A percentile compares a stretch with the other conserved stretches of the same genome.
phyloP scores from a whole-genome alignment of 108 stramenopile genomes.

The Skeletonema menzelii region DNA sequence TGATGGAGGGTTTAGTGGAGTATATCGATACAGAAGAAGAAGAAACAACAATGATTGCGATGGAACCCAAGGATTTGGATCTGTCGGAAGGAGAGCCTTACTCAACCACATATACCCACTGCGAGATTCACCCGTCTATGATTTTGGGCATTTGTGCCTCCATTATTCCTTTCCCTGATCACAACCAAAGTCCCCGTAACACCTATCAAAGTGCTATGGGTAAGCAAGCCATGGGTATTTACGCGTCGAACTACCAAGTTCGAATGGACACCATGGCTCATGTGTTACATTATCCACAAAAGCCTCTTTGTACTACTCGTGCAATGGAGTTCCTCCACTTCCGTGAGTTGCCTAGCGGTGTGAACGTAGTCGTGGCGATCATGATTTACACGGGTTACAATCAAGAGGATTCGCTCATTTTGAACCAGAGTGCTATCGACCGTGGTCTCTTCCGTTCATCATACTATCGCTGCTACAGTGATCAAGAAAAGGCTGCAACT shows the following conservation, averaged over 20 bases:
- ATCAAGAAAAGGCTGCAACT: conserved; percentile 87
- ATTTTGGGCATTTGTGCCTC: conserved; percentile 94
- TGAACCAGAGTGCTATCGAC: conserved; percentile 98
- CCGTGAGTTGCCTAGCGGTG: conserved; percentile 97
- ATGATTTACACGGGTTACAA: conserved; percentile 99
- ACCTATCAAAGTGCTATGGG: conserved; percentile 91
- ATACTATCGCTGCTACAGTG: conserved; percentile 93
- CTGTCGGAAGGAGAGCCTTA: conserved; percentile 80
- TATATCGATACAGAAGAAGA: conserved; percentile 99
- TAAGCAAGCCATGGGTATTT: conserved; percentile 98
- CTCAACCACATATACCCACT: conserved; percentile 97
- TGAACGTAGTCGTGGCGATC: conserved; percentile 96
- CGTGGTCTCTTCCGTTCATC: conserved; percentile 97
- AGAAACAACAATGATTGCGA: conserved; percentile 98
- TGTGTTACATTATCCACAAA: conserved; percentile 98
- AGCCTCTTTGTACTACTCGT: conserved; percentile 96
- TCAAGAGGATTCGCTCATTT: conserved; percentile 98
- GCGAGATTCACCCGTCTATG: conserved; percentile 99
- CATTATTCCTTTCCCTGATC: conserved; percentile 99
- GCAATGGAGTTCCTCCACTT: conserved; percentile 99
- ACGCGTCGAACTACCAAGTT: conserved; percentile 95
- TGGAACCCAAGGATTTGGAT: conserved; percentile 93
- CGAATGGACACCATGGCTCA: conserved; percentile 99
- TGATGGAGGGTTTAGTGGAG: conserved; percentile 95
- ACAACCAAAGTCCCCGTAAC: conserved; percentile 99